Base-by-base conservation (phyloP, 495 filamentous ascomycete species). In the Bacidia rubella region DNA sequence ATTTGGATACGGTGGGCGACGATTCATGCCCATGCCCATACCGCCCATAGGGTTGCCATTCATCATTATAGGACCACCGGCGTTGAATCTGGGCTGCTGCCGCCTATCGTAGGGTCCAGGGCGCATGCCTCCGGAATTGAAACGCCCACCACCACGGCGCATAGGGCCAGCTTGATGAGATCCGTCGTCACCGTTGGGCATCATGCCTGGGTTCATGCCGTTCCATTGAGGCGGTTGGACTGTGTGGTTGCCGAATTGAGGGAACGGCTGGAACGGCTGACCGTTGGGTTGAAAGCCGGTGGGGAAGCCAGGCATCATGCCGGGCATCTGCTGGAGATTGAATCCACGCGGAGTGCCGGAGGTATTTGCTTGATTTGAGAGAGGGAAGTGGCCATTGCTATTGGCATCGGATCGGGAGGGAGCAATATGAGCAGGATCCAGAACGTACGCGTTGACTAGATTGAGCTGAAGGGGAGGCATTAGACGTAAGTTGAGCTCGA, bases 341-440 rank as follows among this genome's bases (percentile, higher is more conserved):
- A 97, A 97, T 2, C 87, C 88, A 39, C 92, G 85, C 23, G 92
- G 90, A 2, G 92, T 92, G 17, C 90, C 90, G n/a, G 82, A 74
- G 22, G 82, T 78, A 39, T 74, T 71, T 51, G 82, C 77, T 54
- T 87, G 81, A 45, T 82, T 81, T 59, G 81, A 78, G 26, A 84
- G 74, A 0, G 89, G 87, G 72, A 94, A 95, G 66, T 98, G 92
- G 1, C 90, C 90, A 58, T 97, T 97, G 67, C 85, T 90, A 62
- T 94, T 96, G n/a, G 92, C 83, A 65, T 99, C 94, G 19, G 88
- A 90, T 20, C 87, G 80, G 1, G 89, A 87, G 11, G 93, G 86
- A 44, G 89, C 83, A 63, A 96, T 89, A 62, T 95, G 89, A 17
- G 90, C 78, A 20, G 92, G 92, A 60, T 99, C 92, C 10, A 94